These are phyloP conservation scores for Lentinus brumalis DNA, from an alignment of 768 basidiomycete genomes.

Conservation along the genomic window DNA sequence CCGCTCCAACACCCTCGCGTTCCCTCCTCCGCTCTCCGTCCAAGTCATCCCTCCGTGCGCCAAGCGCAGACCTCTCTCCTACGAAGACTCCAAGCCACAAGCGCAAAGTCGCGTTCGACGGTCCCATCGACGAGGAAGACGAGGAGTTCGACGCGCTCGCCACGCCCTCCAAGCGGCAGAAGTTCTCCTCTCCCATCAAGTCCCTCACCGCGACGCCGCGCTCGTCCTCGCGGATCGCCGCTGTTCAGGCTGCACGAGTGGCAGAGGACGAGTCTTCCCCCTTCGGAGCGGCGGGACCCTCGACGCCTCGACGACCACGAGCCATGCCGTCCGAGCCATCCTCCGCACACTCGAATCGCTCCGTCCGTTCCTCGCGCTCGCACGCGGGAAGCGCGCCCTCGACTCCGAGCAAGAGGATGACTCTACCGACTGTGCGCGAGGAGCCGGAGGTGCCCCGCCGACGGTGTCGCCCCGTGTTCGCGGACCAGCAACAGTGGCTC, in stretches of 20 bases:
- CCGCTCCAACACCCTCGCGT: constrained; percentile 2
- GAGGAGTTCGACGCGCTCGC: constrained; percentile 21
- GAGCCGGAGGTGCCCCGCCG: constrained; percentile 19
- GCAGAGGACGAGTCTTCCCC: background rate
- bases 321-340: constrained; percentile 8
- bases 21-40: constrained; percentile 22
- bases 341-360: constrained; percentile 11
- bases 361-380: constrained; percentile 1
- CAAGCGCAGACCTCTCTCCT: constrained; percentile 17
- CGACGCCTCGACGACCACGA: constrained; percentile 13
- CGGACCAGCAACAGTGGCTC: constrained; percentile 30
- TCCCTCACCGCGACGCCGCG: constrained; percentile 7
- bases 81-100: constrained; percentile 29
- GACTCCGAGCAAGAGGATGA: constrained; percentile 7
- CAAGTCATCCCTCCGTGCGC: constrained; percentile 22
- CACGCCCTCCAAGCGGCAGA: constrained; percentile 29
- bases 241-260: background rate
- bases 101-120: constrained; percentile 29
- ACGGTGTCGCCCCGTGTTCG: constrained; percentile 26
- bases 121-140: constrained; percentile 14
- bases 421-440: constrained; percentile 13
- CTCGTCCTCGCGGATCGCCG: background rate
- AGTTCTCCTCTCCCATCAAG: constrained; percentile 19
- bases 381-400: constrained; percentile 6
- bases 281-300: background rate